phyloP scores from a whole-genome alignment of 1,284 basidiomycete species.

The Austroboletus novae-zelandiae region DNA sequence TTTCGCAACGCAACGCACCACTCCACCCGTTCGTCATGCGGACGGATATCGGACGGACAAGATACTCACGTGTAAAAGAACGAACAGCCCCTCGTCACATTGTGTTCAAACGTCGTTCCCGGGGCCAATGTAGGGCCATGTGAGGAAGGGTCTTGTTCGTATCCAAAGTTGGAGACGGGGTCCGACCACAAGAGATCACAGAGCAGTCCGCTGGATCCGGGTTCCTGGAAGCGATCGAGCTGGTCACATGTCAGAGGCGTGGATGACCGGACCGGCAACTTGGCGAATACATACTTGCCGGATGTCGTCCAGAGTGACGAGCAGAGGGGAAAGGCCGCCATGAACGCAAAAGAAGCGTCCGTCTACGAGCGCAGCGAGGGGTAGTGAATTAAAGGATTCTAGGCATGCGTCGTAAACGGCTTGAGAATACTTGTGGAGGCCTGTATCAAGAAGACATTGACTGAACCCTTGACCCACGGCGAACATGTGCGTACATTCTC shows the following conservation, averaged over 20 bases:
- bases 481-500: conserved; percentile 55
- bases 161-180: conserved; percentile 79
- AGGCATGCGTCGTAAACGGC: conserved; percentile 89
- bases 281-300: conserved; percentile 51
- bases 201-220: conserved; percentile 88
- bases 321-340: conserved; percentile 90
- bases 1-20: not conserved
- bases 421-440: conserved; percentile 90
- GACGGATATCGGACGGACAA: not conserved
- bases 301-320: conserved; percentile 82
- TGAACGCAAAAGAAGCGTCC: conserved; percentile 98
- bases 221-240: conserved; percentile 94
- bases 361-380: conserved; percentile 92
- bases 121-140: conserved; percentile 28
- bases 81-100: conserved; percentile 90
- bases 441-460: conserved; percentile 38
- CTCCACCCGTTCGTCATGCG: not conserved
- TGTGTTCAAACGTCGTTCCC: conserved; percentile 75
- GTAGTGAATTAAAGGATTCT: conserved; percentile 89
- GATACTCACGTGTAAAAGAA: conserved; percentile 87
- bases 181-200: conserved; percentile 97
- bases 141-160: conserved; percentile 45
- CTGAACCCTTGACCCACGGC: not conserved
- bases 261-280: not conserved
- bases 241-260: conserved; percentile 21